These are phyloP conservation scores for Kazachstania bromeliacearum DNA, from an alignment of 805 yeast species.

Conservation along the genomic window DNA sequence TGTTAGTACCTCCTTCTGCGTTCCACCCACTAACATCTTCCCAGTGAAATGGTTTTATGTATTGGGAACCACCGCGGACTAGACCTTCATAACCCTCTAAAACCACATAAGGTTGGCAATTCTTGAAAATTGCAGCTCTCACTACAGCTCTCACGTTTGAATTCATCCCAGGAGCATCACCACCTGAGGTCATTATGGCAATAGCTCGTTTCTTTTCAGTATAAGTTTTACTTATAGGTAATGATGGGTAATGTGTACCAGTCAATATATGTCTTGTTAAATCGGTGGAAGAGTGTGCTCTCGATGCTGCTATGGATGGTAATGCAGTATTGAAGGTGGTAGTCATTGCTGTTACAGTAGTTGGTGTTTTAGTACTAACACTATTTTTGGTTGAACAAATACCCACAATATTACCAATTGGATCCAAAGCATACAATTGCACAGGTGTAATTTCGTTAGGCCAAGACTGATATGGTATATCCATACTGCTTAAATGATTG, in stretches of 20 bases:
- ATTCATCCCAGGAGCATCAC: conserved; percentile 76
- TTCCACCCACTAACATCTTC: conserved; percentile 63
- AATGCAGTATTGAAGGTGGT: conserved; percentile 2
- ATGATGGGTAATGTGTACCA: conserved; percentile 10
- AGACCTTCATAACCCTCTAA: conserved; percentile 71
- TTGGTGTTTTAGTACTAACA: conserved; percentile 34
- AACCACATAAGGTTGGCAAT: conserved; percentile 56
- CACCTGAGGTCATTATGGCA: conserved; percentile 73
- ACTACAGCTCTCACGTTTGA: conserved; percentile 69
- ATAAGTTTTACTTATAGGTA: conserved; percentile 8
- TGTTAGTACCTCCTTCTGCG: conserved; percentile 62
- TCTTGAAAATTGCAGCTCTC: conserved; percentile 50
- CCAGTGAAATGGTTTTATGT: conserved; percentile 56
- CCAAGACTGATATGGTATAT: conserved; percentile 40
- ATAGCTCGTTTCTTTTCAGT: conserved; percentile 34
- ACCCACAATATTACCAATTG: conserved; percentile 73
- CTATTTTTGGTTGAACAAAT: conserved; percentile 57
- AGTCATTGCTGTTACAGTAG: conserved; percentile 6
- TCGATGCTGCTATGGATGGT: conserved; percentile 6
- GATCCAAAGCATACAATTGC: conserved; percentile 71
- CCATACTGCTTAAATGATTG: conserved; percentile 16
- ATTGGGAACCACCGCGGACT: conserved; percentile 47
- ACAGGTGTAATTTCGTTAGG: conserved; percentile 69
- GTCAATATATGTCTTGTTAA: conserved; percentile 8
- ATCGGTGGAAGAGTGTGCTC: conserved; percentile 14